phyloP scores from a whole-genome alignment of 1,139 yeast genomes.

The Hansenula anomala region DNA sequence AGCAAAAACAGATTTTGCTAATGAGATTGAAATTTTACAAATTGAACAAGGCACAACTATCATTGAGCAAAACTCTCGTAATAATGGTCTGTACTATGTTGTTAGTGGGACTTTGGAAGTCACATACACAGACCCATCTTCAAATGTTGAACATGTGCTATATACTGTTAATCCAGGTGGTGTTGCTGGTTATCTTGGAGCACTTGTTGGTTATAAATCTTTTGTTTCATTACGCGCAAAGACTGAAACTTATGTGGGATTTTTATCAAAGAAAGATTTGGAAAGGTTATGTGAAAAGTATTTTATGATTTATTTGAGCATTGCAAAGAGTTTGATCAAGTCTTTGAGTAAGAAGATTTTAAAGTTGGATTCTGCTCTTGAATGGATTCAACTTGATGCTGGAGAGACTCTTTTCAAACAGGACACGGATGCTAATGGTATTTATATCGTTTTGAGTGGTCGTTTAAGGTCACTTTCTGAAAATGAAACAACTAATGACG shows the following conservation, averaged over 20 bases:
- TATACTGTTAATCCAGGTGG: conserved; percentile 74
- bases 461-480: conserved; percentile 62
- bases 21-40: conserved; percentile 51
- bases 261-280: conserved; percentile 56
- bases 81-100: conserved; percentile 75
- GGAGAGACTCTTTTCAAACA: conserved; percentile 78
- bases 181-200: conserved; percentile 80
- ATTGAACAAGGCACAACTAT: conserved; percentile 51
- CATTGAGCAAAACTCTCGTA: conserved; percentile 58
- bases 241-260: conserved; percentile 63
- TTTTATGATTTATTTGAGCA: conserved; percentile 69
- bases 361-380: conserved; percentile 84
- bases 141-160: conserved; percentile 34
- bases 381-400: conserved; percentile 89
- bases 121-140: conserved; percentile 28
- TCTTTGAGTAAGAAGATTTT: conserved; percentile 64
- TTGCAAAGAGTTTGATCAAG: conserved; percentile 68
- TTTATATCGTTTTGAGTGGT: conserved; percentile 87
- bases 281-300: conserved; percentile 69
- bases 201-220: conserved; percentile 75
- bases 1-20: conserved; percentile 63
- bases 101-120: conserved; percentile 75
- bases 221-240: conserved; percentile 64
- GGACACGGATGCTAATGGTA: conserved; percentile 88
- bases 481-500: conserved; percentile 21